Evolutionary conservation across 139 green algal species (phyloP).

Genomic region (Tetradesmus obliquus): DNA sequence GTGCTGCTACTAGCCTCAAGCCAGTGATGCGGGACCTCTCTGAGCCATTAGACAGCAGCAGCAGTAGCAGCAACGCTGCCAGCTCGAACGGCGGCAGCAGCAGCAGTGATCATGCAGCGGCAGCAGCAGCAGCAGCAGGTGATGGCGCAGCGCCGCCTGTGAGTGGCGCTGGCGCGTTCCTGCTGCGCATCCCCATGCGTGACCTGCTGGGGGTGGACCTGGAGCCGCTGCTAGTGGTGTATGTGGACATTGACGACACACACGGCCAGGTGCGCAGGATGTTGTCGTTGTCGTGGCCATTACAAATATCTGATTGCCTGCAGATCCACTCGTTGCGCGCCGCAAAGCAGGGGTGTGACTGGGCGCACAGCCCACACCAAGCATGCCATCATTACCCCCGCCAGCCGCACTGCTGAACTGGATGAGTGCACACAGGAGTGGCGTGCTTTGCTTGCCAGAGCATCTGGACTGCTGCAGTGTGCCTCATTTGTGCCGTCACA

Average conservation of each 20-base stretch:
- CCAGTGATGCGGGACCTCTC: neutral
- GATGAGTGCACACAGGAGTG: too few species aligned
- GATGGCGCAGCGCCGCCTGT: neutral
- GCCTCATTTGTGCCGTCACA: too few species aligned
- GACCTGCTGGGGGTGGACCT: conserved; percentile 58
- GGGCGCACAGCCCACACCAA: neutral
- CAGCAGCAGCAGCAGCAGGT: neutral
- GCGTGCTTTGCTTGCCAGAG: too few species aligned
- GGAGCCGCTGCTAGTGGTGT: conserved; percentile 54
- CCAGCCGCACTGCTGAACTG: neutral
- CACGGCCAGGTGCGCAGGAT: conserved; percentile 43
- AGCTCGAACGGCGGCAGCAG: neutral
- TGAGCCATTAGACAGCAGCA: neutral
- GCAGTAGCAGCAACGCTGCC: neutral
- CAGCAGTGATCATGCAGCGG: neutral
- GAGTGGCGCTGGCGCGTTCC: conserved; percentile 44
- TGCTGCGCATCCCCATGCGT: conserved; percentile 58
- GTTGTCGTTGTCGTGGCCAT: neutral
- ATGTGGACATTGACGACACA: conserved; percentile 50
- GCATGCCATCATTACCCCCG: neutral
- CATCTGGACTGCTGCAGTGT: too few species aligned
- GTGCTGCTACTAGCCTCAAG: neutral
- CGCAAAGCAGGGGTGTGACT: too few species aligned
- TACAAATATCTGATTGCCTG: too few species aligned
- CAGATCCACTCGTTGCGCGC: too few species aligned